Conservation (phyloP, 2,329 filamentous ascomycete species). For the Aureobasidium sp. region DNA sequence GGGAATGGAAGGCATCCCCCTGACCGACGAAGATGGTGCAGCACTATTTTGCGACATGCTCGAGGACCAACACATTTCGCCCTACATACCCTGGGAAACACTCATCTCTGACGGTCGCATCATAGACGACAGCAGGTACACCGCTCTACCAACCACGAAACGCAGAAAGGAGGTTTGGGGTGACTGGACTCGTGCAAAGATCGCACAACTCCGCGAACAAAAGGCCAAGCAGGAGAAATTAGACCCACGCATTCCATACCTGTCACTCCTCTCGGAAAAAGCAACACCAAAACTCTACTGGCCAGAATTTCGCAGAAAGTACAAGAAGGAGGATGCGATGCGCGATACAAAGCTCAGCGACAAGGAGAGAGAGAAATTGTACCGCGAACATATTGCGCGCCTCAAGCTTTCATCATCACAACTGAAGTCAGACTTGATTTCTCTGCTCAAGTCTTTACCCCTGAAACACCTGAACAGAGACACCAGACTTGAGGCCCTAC, state of each 20-base stretch:
- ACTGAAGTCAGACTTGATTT: constrained; percentile 61
- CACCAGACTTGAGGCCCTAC: constrained; percentile 50
- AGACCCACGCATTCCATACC: constrained; percentile 75
- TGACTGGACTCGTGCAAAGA: constrained; percentile 71
- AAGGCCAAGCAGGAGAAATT: constrained; percentile 69
- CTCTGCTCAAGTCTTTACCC: constrained; percentile 55
- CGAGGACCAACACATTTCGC: constrained; percentile 71
- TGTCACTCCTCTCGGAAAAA: constrained; percentile 70
- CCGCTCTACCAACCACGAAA: constrained; percentile 71
- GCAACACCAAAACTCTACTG: constrained; percentile 92
- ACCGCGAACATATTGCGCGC: constrained; percentile 63
- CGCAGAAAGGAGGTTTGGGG: constrained; percentile 74
- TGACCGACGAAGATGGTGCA: constrained; percentile 68
- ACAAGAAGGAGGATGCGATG: constrained; percentile 72
- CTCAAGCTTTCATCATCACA: constrained; percentile 56
- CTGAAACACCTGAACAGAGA: constrained; percentile 50
- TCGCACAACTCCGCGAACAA: constrained; percentile 61
- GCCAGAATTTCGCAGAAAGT: constrained; percentile 93
- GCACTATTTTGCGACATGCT: constrained; percentile 79
- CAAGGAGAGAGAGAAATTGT: constrained; percentile 71
- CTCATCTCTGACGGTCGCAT: constrained; percentile 59
- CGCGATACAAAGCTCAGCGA: constrained; percentile 52
- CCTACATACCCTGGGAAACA: constrained; percentile 87
- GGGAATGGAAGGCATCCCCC: constrained; percentile 58
- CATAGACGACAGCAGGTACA: constrained; percentile 80